Evolutionary conservation across 2,329 filamentous ascomycete genomes (phyloP).

Genomic region (Ophiocordyceps camponoti-leonardi): DNA sequence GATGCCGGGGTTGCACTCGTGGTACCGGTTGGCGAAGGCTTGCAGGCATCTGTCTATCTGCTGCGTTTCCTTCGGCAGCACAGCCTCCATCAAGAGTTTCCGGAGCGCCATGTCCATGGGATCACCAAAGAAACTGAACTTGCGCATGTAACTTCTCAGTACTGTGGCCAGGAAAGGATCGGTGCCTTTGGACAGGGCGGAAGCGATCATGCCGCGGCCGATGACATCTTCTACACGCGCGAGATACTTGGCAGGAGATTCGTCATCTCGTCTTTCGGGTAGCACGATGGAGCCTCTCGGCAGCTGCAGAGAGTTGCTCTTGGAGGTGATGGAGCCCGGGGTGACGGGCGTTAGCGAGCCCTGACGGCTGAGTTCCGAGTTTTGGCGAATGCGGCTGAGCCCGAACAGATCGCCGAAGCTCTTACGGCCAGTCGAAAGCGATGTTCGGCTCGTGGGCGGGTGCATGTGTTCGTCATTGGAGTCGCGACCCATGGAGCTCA

Average conservation of each 20-base stretch:
- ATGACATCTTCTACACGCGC: conserved; percentile 66
- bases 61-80: conserved; percentile 91
- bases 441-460: conserved; percentile 54
- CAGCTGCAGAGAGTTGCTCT: conserved; percentile 69
- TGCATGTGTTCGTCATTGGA: conserved; percentile 55
- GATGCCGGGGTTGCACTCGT: conserved; percentile 95
- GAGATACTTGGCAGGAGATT: conserved; percentile 81
- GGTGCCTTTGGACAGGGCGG: conserved; percentile 67
- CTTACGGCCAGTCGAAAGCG: conserved; percentile 77
- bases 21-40: conserved; percentile 88
- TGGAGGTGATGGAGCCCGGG: conserved; percentile 54
- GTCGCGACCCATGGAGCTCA: conserved; percentile 63
- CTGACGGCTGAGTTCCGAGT: conserved; percentile 56
- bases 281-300: conserved; percentile 53
- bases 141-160: conserved; percentile 84
- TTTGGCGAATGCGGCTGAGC: conserved; percentile 62
- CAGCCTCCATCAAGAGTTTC: conserved; percentile 90
- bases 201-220: conserved; percentile 68
- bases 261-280: conserved; percentile 68
- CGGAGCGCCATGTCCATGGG: conserved; percentile 96
- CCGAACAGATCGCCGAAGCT: conserved; percentile 84
- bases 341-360: conserved; percentile 53
- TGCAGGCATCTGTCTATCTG: conserved; percentile 92
- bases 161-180: conserved; percentile 74
- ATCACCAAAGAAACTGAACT: conserved; percentile 88